Percentiles rank a stretch among this genome's conserved stretches.
Conservation (phyloP, 768 basidiomycete genomes). For the Tephrocybe rancida region DNA sequence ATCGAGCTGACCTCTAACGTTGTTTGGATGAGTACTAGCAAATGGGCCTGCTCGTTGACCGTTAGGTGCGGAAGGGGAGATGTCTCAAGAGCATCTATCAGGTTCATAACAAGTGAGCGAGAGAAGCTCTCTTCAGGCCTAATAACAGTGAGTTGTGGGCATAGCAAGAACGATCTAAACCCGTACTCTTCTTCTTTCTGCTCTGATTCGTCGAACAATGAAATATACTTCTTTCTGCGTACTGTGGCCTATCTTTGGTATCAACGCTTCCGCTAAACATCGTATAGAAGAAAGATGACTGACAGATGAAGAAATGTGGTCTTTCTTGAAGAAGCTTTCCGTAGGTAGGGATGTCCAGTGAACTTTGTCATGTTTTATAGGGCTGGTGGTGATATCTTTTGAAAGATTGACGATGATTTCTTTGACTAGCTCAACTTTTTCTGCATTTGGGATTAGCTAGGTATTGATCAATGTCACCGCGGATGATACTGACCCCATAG, state of each 20-base stretch:
- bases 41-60: slow-evolving; percentile 78
- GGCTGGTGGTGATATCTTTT: slow-evolving; percentile 32
- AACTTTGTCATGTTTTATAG: slow-evolving; percentile 21
- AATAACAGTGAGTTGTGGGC: slow-evolving; percentile 10
- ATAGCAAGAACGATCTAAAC: not conserved
- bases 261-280: not conserved
- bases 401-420: slow-evolving; percentile 74
- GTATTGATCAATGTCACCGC: not conserved
- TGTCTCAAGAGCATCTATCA: slow-evolving; percentile 68
- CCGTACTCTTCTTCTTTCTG: slow-evolving; percentile 50
- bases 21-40: slow-evolving; percentile 84
- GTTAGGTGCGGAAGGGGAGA: slow-evolving; percentile 71
- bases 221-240: slow-evolving; percentile 45
- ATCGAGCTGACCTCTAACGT: slow-evolving; percentile 72
- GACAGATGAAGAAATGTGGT: slow-evolving; percentile 20
- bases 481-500: slow-evolving; percentile 69
- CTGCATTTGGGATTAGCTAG: slow-evolving; percentile 37
- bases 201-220: slow-evolving; percentile 53
- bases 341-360: slow-evolving; percentile 56
- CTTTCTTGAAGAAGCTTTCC: slow-evolving; percentile 55
- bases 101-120: slow-evolving; percentile 54
- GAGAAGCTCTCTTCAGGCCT: slow-evolving; percentile 62
- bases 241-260: slow-evolving; percentile 4
- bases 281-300: slow-evolving; percentile 16
- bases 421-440: slow-evolving; percentile 85